A percentile compares a stretch with the other conserved stretches of the same genome.
Conservation (phyloP, 1,284 basidiomycete genomes). For the Ustilago shanxiensis region DNA sequence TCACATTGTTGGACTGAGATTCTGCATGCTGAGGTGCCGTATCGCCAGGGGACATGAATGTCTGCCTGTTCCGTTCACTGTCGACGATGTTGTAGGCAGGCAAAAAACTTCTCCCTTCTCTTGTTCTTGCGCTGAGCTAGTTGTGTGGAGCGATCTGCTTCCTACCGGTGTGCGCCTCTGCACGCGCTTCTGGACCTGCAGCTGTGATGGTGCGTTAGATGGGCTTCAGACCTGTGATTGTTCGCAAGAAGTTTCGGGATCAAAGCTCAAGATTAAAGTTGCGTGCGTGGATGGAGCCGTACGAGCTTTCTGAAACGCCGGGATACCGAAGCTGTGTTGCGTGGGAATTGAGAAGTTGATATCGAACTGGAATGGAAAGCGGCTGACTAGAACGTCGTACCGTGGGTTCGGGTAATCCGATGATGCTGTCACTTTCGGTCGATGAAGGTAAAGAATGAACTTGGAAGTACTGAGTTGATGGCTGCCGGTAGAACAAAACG, state of each 20-base stretch:
- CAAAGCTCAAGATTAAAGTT: not conserved
- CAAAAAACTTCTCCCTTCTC: not conserved
- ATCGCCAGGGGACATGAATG: slow-evolving; percentile 41
- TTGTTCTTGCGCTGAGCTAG: not conserved
- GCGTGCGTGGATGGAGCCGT: not conserved
- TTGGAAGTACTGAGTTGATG: no score
- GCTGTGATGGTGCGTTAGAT: not conserved
- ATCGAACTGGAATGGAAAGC: not conserved
- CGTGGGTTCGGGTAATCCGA: not conserved
- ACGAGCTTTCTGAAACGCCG: slow-evolving; percentile 18
- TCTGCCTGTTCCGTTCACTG: slow-evolving; percentile 10
- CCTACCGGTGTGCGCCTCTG: slow-evolving; percentile 4
- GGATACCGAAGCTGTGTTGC: not conserved
- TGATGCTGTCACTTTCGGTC: no score
- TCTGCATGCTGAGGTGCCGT: slow-evolving; percentile 35
- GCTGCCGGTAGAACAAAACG: not conserved
- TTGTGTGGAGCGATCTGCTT: not conserved
- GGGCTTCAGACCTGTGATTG: not conserved
- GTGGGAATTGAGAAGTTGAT: not conserved
- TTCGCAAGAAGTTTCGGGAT: not conserved
- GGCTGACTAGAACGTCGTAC: slow-evolving; percentile 6
- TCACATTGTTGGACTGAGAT: slow-evolving; percentile 31
- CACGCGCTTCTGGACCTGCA: slow-evolving; percentile 1
- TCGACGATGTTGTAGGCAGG: not conserved
- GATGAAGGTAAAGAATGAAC: no score